phyloP scores from a whole-genome alignment of 495 filamentous ascomycete species.

The Aspergillus sparsus region DNA sequence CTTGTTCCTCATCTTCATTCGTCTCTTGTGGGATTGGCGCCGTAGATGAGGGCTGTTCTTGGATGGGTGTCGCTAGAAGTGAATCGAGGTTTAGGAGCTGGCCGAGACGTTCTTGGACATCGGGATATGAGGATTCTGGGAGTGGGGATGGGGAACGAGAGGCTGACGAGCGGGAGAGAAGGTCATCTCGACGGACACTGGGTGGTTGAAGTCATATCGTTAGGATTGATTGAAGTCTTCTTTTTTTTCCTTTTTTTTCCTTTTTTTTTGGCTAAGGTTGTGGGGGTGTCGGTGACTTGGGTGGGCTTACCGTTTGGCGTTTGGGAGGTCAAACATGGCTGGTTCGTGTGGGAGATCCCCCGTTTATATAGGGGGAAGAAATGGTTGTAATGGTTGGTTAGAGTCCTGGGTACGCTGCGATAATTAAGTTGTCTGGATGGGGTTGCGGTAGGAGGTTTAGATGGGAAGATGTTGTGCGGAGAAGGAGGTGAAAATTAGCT shows the following conservation, averaged over 20 bases:
- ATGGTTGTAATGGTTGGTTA: not conserved
- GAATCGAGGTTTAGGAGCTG: conserved; percentile 43
- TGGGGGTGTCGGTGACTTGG: not conserved
- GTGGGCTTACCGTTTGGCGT: conserved; percentile 43
- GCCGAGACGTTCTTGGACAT: conserved; percentile 42
- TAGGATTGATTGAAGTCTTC: not conserved
- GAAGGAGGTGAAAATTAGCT: conserved; percentile 8
- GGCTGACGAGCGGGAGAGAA: conserved; percentile 38
- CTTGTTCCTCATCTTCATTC: conserved; percentile 45
- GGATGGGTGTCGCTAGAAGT: conserved; percentile 15
- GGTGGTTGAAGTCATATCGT: conserved; percentile 15
- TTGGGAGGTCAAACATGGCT: conserved; percentile 45
- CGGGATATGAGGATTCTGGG: conserved; percentile 35
- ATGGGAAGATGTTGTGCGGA: conserved; percentile 9
- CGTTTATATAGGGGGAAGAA: too few relatives aligned
- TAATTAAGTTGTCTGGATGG: not conserved
- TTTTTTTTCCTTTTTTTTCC: too few relatives aligned
- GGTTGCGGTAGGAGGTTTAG: conserved; percentile 3
- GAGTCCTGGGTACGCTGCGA: not conserved
- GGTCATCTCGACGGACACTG: conserved; percentile 48
- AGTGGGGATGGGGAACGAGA: conserved; percentile 37
- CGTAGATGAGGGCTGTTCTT: not conserved
- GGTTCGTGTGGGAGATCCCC: too few relatives aligned
- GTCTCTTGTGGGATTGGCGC: too few relatives aligned
- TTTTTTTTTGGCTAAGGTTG: not conserved